Evolutionary conservation across 2,329 filamentous ascomycete species (phyloP), one percentile per base, ranked within the genome.

Genomic region (Penicillium corylophilum): DNA sequence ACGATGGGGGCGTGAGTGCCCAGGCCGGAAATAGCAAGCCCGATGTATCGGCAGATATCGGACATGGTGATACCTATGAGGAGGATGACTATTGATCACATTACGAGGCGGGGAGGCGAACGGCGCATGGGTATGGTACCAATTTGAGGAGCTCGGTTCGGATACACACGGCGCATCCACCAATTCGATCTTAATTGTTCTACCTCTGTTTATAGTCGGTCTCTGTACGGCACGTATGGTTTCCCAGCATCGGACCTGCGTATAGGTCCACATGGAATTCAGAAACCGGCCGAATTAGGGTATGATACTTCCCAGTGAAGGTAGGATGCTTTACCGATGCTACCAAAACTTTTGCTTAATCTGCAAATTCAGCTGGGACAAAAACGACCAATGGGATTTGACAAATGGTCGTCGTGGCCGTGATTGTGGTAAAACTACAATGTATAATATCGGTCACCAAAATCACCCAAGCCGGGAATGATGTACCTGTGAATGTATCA

Each of bases 391-490:
- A 9, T 13, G 15, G 18, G 16, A 16, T 20, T 38, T 2, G 35
- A 38, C 35, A 12, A 38, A 6, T 20, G 18, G 4, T 2, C 35
- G 35, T 38, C 18, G 35, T 20, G 4, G 9, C 10, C 4, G 36
- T 1, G 6, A 33, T 38, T 20, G 16, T 26, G 18, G 36, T 22
- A 29, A 15, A n/a, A 39, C 72, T 78, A 96, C 72, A 96, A 83
- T 50, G 93, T 96, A 73, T 96, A 97, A 74, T 94, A 97, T 60
- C 93, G 82, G 71, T 97, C 93, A 54, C 93, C 93, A 73, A 97
- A 97, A 71, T 97, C 93, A 60, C 93, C 93, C 16, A 97, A 80
- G 24, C 93, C 93, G 24, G 93, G 93, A 48, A 95, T 84, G 67
- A 97, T 97, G 71, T 96, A 97, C 72, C 93, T 97, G 70, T 58